phyloP scores from a whole-genome alignment of 306 rosid genomes.

The Cyamopsis tetragonoloba region DNA sequence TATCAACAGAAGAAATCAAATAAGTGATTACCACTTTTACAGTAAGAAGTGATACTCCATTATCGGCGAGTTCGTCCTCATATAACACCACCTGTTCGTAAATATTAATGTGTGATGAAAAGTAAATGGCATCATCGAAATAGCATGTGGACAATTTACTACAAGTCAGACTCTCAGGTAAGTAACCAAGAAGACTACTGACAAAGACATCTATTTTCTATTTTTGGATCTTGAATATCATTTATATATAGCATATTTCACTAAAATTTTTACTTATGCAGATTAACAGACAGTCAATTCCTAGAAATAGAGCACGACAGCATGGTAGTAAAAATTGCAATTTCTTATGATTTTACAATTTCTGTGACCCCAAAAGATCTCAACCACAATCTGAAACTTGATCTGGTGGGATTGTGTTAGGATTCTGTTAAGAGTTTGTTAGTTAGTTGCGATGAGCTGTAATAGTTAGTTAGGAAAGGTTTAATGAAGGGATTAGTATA shows the following conservation, averaged over 20 bases:
- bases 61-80: conserved; percentile 97
- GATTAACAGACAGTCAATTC: neutral
- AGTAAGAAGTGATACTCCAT: conserved; percentile 87
- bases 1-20: conserved; percentile 25
- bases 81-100: conserved; percentile 77
- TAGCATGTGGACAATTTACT: conserved; percentile 5
- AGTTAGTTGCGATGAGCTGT: too few species aligned
- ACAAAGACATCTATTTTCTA: neutral
- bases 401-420: too few species aligned
- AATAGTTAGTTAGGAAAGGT: too few species aligned
- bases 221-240: neutral
- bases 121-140: conserved; percentile 22
- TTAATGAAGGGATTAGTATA: too few species aligned
- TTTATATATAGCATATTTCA: conserved; percentile 7
- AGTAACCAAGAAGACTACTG: neutral
- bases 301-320: neutral
- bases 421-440: too few species aligned
- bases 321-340: too few species aligned
- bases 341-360: too few species aligned
- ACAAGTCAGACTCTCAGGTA: conserved; percentile 11
- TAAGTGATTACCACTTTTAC: conserved; percentile 78
- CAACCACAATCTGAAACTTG: too few species aligned
- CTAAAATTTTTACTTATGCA: neutral
- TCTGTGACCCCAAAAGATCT: too few species aligned
- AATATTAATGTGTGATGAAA: conserved; percentile 22